Conservation (phyloP, 2,329 filamentous ascomycete species). For the Trichoderma lentiforme region DNA sequence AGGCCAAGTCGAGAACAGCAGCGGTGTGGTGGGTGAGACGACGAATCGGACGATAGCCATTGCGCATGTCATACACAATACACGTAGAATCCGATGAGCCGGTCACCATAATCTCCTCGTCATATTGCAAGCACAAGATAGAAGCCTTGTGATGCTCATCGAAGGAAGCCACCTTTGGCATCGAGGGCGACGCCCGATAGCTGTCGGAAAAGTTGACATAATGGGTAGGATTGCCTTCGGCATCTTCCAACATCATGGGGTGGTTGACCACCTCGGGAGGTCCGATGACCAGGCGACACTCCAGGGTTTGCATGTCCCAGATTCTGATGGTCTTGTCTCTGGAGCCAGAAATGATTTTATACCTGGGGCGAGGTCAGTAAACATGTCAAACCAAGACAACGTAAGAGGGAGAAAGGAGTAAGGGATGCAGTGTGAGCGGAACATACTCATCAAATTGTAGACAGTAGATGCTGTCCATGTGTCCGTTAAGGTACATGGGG, state of each 20-base stretch:
- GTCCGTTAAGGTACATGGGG: conserved; percentile 86
- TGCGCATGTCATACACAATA: conserved; percentile 83
- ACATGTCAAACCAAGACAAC: background rate
- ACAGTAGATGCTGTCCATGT: conserved; percentile 95
- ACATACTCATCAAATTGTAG: conserved; percentile 93
- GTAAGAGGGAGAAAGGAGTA: background rate
- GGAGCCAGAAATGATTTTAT: conserved; percentile 95
- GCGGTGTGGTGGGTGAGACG: conserved; percentile 76
- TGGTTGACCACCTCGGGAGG: conserved; percentile 63
- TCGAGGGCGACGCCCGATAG: conserved; percentile 43
- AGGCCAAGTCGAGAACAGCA: conserved; percentile 89
- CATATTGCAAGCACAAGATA: conserved; percentile 92
- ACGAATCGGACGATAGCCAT: conserved; percentile 73
- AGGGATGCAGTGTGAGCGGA: background rate
- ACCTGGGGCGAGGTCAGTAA: conserved; percentile 43
- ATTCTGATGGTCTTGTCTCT: conserved; percentile 93
- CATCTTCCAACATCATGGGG: conserved; percentile 48
- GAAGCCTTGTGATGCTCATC: conserved; percentile 78
- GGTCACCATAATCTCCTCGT: conserved; percentile 87
- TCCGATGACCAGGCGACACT: conserved; percentile 83
- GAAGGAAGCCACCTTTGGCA: conserved; percentile 56
- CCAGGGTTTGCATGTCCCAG: conserved; percentile 88
- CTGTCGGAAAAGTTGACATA: conserved; percentile 54
- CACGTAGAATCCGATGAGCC: conserved; percentile 90
- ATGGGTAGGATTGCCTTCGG: conserved; percentile 50